A percentile compares a stretch with the other conserved stretches of the same genome.
These are phyloP conservation scores for Pugionium cornutum DNA, from an alignment of 345 rosid species.

Conservation along the genomic window DNA sequence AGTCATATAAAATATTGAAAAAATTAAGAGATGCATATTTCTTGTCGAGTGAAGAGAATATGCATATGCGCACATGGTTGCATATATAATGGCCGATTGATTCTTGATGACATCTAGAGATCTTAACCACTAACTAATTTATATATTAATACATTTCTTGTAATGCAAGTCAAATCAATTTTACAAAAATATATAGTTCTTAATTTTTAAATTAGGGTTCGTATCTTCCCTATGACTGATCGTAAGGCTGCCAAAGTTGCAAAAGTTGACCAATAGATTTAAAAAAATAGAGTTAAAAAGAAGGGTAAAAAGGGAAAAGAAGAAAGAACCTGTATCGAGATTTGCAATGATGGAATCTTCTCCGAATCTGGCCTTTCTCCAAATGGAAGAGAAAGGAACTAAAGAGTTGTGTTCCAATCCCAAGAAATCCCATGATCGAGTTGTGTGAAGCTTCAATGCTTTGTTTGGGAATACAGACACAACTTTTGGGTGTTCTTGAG, in stretches of 20 bases:
- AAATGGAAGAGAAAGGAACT: constrained; percentile 48
- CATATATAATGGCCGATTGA: constrained; percentile 27
- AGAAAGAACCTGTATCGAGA: constrained; percentile 72
- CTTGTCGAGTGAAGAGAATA: constrained; percentile 22
- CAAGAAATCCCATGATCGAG: constrained; percentile 91
- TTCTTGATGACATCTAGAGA: constrained; percentile 33
- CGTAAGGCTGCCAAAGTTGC: constrained; percentile 25
- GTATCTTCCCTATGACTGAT: constrained; percentile 24
- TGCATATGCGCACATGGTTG: constrained; percentile 41
- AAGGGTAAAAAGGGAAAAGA: background rate
- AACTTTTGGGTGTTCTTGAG: constrained; percentile 71
- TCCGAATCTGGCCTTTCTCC: constrained; percentile 76
- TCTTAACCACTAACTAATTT: constrained; percentile 20
- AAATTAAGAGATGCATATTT: constrained; percentile 11
- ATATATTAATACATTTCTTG: constrained; percentile 23
- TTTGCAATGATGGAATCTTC: constrained; percentile 80
- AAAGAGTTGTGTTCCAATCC: constrained; percentile 55
- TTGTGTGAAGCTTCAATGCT: constrained; percentile 76
- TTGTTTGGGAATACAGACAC: constrained; percentile 71
- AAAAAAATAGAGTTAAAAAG: background rate
- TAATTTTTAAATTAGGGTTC: background rate
- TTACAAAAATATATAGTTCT: background rate
- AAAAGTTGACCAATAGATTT: constrained; percentile 31
- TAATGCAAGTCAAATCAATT: constrained; percentile 31
- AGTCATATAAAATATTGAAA: constrained; percentile 17